Base-by-base conservation (phyloP, 345 rosid genomes). In the Lepidium aucheri region DNA sequence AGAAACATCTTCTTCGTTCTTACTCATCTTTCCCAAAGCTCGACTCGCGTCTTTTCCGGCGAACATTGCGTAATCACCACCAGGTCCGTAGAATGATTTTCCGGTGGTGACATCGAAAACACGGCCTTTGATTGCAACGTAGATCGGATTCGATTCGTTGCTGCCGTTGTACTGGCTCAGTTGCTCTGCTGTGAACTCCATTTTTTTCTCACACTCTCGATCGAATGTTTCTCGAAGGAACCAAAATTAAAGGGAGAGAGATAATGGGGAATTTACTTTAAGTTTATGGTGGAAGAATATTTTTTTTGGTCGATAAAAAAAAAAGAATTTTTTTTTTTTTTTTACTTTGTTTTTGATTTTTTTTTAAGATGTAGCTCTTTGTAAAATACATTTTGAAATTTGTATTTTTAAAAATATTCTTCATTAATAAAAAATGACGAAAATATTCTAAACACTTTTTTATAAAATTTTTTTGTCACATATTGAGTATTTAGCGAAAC, bases 1-100 rank as follows among this genome's bases (percentile, higher is more conserved):
- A 63, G 72, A 22, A 13, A 93, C 74, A 46, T 90, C 98, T 52
- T 88, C 94, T 3, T 82, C 90, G 70, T 83, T 86, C 84, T 88
- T 93, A 83, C 97, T 93, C 96, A 88, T 88, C 83, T 93, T 93
- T 24, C 89, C 97, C 15, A 91, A 74, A 6, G 94, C 96, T 69
- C 96, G 78, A 84, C 87, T 86, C 11, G 94, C 86, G 65, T 93
- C 98, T 63, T 84, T 89, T 60, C 95, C 94, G 1, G 96, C 86
- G 76, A 89, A 87, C 74, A 86, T 68, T 42, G 81, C 74, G 77
- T 89, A 89, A 15, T 84, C 72, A 40, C 96, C 95, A 15, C 87
- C 91, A 0, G 81, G 75, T 0, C 91, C 95, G 75, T 89, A 87
- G 81, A 92, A 92, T 62, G 96, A 83, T 32, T 72, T 84, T 35